These are phyloP conservation scores for Jamesozyma lodderae DNA, from an alignment of 805 yeast genomes.

Conservation along the genomic window DNA sequence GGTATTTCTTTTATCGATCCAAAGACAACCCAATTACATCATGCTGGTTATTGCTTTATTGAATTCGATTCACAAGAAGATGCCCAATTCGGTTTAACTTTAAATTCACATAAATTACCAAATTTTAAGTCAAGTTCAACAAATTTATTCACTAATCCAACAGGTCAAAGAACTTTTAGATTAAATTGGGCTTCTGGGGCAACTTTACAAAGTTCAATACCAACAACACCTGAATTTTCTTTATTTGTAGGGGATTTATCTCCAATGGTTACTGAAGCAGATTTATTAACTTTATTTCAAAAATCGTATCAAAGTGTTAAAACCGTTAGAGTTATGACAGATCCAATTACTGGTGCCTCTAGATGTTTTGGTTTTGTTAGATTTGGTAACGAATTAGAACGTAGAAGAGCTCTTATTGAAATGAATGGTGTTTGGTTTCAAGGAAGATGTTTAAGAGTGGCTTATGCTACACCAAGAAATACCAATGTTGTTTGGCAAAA, in stretches of 20 bases:
- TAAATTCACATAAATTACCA: slow-evolving; percentile 60
- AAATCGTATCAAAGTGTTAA: slow-evolving; percentile 56
- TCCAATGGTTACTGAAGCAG: slow-evolving; percentile 74
- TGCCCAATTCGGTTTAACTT: slow-evolving; percentile 57
- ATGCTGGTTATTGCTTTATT: slow-evolving; percentile 68
- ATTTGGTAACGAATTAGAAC: slow-evolving; percentile 59
- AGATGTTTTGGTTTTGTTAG: slow-evolving; percentile 78
- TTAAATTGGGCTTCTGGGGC: slow-evolving; percentile 84
- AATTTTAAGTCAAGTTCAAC: slow-evolving; percentile 30
- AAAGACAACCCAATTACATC: slow-evolving; percentile 28
- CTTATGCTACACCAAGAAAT: slow-evolving; percentile 68
- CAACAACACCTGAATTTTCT: slow-evolving; percentile 68
- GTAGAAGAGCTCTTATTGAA: slow-evolving; percentile 57
- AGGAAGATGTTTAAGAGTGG: slow-evolving; percentile 68
- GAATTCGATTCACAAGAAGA: slow-evolving; percentile 62
- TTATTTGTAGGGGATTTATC: slow-evolving; percentile 77
- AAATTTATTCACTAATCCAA: slow-evolving; percentile 24
- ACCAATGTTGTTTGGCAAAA: slow-evolving; percentile 11
- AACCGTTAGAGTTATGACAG: slow-evolving; percentile 80
- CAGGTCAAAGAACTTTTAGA: slow-evolving; percentile 52
- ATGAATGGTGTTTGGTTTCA: slow-evolving; percentile 79
- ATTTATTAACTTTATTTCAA: slow-evolving; percentile 62
- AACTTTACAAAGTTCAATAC: slow-evolving; percentile 59
- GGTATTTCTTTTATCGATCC: slow-evolving; percentile 29
- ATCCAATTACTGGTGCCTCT: slow-evolving; percentile 68